A percentile compares a stretch with the other conserved stretches of the same genome.
phyloP scores from a whole-genome alignment of 148 eudicot genomes.

The Heliamphora exappendiculata region DNA sequence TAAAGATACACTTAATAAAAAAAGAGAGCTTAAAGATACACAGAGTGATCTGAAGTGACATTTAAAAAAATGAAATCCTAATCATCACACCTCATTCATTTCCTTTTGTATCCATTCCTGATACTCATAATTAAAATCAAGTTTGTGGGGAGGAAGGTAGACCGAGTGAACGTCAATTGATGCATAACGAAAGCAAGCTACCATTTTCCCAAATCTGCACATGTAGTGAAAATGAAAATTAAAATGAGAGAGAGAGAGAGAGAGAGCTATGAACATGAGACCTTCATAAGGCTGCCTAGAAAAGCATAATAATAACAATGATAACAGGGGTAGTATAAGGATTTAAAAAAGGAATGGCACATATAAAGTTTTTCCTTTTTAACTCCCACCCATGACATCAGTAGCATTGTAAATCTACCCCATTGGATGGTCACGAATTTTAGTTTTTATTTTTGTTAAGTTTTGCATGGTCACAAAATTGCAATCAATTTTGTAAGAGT shows the following conservation, averaged over 20 bases:
- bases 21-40: conserved; percentile 13
- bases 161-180: conserved; percentile 94
- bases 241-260: not conserved
- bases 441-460: too few relatives aligned
- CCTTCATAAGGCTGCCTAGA: not conserved
- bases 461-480: not conserved
- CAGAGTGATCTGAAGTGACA: not conserved
- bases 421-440: not conserved
- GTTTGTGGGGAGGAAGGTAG: conserved; percentile 75
- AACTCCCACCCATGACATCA: not conserved
- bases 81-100: conserved; percentile 58
- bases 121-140: conserved; percentile 65
- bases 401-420: not conserved
- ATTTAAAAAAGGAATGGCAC: too few relatives aligned
- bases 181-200: conserved; percentile 99
- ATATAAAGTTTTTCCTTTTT: too few relatives aligned
- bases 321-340: too few relatives aligned
- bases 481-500: not conserved
- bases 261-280: not conserved
- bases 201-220: conserved; percentile 90
- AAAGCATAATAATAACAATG: not conserved
- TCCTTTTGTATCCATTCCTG: conserved; percentile 85
- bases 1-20: too few relatives aligned
- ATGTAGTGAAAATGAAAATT: not conserved
- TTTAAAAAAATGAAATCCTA: not conserved